Conservation (phyloP, 1,284 basidiomycete genomes). For the Lentinula novae-zelandiae region DNA sequence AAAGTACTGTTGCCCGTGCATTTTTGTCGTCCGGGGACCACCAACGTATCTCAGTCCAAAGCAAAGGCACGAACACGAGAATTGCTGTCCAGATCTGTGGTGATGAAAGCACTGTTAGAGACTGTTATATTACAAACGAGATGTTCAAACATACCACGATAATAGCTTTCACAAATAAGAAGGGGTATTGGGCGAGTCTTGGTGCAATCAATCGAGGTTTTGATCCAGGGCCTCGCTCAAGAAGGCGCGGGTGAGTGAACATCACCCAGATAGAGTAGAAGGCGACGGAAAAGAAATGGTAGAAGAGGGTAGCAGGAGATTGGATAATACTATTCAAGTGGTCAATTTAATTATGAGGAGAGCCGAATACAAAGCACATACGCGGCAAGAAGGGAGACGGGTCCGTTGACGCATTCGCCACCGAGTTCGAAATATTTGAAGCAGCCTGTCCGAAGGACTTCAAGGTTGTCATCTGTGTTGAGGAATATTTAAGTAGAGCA, state of each 20-base stretch:
- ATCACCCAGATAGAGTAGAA: conserved; percentile 90
- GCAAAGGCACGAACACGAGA: conserved; percentile 79
- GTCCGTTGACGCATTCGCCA: conserved; percentile 85
- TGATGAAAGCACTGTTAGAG: conserved; percentile 13
- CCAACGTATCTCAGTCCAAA: conserved; percentile 81
- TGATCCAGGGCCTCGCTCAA: conserved; percentile 16
- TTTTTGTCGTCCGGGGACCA: conserved; percentile 27
- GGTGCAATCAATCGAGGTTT: conserved; percentile 24
- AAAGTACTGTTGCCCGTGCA: background rate
- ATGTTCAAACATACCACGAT: conserved; percentile 39
- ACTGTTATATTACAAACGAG: background rate
- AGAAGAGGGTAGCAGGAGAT: conserved; percentile 75
- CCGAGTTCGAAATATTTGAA: conserved; percentile 98
- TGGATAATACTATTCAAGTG: conserved; percentile 47
- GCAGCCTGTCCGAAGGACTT: conserved; percentile 88
- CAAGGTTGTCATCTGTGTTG: conserved; percentile 64
- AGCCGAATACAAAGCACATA: conserved; percentile 73
- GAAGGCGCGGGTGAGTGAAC: conserved; percentile 64
- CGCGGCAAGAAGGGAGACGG: conserved; percentile 85
- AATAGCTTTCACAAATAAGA: conserved; percentile 36
- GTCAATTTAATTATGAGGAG: background rate
- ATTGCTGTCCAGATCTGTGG: conserved; percentile 83
- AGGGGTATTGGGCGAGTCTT: conserved; percentile 39
- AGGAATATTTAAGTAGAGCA: background rate
- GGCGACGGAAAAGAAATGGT: conserved; percentile 95